Conservation (phyloP, 768 basidiomycete genomes). For the Lactarius evosmus region DNA sequence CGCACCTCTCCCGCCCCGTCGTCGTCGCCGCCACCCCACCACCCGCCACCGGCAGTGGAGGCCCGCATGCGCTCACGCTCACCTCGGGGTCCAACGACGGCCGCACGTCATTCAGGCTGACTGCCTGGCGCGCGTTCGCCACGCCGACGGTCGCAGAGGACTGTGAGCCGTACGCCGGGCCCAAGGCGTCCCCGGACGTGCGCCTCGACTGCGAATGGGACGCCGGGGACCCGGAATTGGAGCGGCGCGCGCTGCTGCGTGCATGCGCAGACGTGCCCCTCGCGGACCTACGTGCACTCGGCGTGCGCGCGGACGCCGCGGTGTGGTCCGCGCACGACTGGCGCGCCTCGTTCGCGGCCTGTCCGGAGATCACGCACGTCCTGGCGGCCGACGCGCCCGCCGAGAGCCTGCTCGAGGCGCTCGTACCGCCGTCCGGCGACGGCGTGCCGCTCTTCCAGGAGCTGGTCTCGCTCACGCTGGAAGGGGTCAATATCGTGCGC, state of each 20-base stretch:
- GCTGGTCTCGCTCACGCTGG: constrained; percentile 17
- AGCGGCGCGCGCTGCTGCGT: constrained; percentile 11
- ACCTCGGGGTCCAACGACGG: neutral
- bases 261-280: constrained; percentile 12
- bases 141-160: constrained; percentile 11
- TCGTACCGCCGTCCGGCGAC: neutral
- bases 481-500: constrained; percentile 18
- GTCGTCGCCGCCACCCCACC: neutral
- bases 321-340: constrained; percentile 17
- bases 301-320: constrained; percentile 7
- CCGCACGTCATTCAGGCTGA: constrained; percentile 8
- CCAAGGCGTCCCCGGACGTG: neutral
- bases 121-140: constrained; percentile 17
- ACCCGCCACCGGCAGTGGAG: neutral
- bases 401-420: constrained; percentile 20
- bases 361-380: constrained; percentile 19
- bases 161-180: constrained; percentile 14
- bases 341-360: constrained; percentile 9
- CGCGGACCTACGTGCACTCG: constrained; percentile 11
- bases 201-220: constrained; percentile 24
- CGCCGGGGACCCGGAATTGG: constrained; percentile 14
- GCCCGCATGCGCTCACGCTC: constrained; percentile 18
- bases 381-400: constrained; percentile 5
- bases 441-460: constrained; percentile 8
- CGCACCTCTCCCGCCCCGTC: constrained; percentile 9